A percentile compares a stretch with the other conserved stretches of the same genome.
These are phyloP conservation scores for Pyrrhoderma noxium DNA, from an alignment of 1,284 basidiomycete genomes.

Conservation along the genomic window DNA sequence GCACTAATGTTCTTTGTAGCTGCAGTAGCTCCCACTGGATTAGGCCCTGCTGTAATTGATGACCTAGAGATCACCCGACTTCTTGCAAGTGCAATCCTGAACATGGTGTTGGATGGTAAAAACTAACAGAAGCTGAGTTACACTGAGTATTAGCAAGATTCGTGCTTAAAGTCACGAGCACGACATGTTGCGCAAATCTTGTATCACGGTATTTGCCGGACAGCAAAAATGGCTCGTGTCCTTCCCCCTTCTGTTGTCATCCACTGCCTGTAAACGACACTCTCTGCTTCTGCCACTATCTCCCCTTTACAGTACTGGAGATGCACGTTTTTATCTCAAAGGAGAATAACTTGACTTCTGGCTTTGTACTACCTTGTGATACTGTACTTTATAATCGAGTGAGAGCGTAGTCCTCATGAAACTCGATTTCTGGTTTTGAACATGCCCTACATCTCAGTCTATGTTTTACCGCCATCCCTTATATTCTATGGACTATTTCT, in stretches of 20 bases:
- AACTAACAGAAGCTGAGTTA: background rate
- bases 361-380: background rate
- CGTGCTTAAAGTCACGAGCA: too few species aligned
- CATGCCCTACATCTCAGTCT: too few species aligned
- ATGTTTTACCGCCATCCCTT: too few species aligned
- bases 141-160: background rate
- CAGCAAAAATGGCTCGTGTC: conserved; percentile 8
- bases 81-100: conserved; percentile 12
- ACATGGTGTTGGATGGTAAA: conserved; percentile 1
- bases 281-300: background rate
- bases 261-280: background rate
- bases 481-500: too few species aligned
- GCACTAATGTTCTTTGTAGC: background rate
- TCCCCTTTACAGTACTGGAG: too few species aligned
- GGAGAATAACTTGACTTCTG: too few species aligned
- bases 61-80: background rate
- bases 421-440: conserved; percentile 24
- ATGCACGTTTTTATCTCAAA: too few species aligned
- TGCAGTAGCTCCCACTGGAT: background rate
- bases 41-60: background rate
- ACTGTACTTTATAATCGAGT: conserved; percentile 23
- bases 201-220: too few species aligned
- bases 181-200: too few species aligned
- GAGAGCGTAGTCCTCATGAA: conserved; percentile 46
- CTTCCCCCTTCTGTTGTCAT: background rate